Conservation (phyloP, 805 yeast genomes). For the Candida morakotiae region DNA sequence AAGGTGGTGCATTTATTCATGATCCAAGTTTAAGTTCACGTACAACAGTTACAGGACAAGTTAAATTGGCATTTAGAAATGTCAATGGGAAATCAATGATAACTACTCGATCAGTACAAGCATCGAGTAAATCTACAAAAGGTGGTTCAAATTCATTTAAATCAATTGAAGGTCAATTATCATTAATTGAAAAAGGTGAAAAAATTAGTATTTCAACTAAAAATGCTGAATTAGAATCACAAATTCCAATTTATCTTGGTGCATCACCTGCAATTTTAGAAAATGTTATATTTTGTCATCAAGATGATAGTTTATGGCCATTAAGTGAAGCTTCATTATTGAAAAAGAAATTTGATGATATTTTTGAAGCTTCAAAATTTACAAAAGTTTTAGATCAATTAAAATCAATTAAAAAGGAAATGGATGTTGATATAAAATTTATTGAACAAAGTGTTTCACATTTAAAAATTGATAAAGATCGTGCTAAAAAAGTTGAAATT, state of each 20-base stretch:
- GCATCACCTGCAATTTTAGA: conserved; percentile 85
- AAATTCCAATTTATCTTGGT: conserved; percentile 80
- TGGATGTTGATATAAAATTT: conserved; percentile 69
- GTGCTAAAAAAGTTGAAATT: conserved; percentile 58
- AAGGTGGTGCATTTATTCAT: conserved; percentile 93
- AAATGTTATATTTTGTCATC: conserved; percentile 94
- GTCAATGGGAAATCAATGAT: conserved; percentile 76
- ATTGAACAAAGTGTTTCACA: conserved; percentile 78
- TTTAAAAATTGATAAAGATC: conserved; percentile 63
- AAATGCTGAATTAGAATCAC: conserved; percentile 76
- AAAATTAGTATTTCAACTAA: conserved; percentile 75
- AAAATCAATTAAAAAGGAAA: conserved; percentile 71
- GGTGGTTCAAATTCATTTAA: conserved; percentile 56
- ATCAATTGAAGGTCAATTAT: conserved; percentile 85
- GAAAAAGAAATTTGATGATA: conserved; percentile 93
- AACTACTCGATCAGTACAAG: conserved; percentile 79
- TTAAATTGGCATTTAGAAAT: conserved; percentile 78
- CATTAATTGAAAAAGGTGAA: conserved; percentile 61
- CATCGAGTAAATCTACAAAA: conserved; percentile 49
- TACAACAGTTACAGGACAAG: conserved; percentile 80
- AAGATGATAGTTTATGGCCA: conserved; percentile 97
- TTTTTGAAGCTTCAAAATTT: conserved; percentile 90
- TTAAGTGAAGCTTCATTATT: conserved; percentile 82
- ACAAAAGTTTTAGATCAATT: conserved; percentile 84
- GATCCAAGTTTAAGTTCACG: conserved; percentile 83